Base-by-base conservation (phyloP, 139 green algal genomes). In the Coelastrella sp. region DNA sequence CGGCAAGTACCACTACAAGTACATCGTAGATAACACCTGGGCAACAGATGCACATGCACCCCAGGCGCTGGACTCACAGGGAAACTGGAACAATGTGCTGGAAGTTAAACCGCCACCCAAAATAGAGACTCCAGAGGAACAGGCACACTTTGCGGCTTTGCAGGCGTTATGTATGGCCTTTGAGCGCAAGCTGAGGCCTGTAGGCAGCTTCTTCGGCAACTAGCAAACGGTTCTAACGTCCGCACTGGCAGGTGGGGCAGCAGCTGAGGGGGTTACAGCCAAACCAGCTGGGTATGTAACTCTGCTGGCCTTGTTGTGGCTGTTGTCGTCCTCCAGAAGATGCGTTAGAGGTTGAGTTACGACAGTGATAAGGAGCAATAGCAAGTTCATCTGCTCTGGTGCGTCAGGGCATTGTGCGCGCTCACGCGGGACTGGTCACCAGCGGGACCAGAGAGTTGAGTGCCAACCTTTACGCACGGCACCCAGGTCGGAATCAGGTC, bases 41-140 rank as follows among this genome's bases (percentile, higher is more conserved):
- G 91, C 92, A 3, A 89, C 96, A 11, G 96, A 98, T 87, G 83
- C 92, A 12, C 60, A 84, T 0, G 91, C 88, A 10, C 91, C 93
- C 24, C 95, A 93, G 24, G 91, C 94, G 24, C 57, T 88, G 49
- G 91, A 95, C 90, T 58, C 24, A 0, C 63, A 80, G 10, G 96
- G 95, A 74, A 98, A 98, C 91, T 94, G 89, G 88, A 98, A 98
- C 92, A 98, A 98, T 49, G 92, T 97, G 56, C 72, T 96, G 56
- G 84, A 91, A 60, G 91, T 95, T 27, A 60, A 24, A 8, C 80
- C 90, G n/a, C 91, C 84, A 24, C 93, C 92, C 4, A 90, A 68
- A 6, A 85, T 92, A n/a, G 24, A 91, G n/a, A 91, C 76, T 9
- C 49, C 57, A 49, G 58, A 84, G 5, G 93, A 95, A 85, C 72